Base-by-base conservation (phyloP, 441 rosid genomes). In the Mallotus repandus region DNA sequence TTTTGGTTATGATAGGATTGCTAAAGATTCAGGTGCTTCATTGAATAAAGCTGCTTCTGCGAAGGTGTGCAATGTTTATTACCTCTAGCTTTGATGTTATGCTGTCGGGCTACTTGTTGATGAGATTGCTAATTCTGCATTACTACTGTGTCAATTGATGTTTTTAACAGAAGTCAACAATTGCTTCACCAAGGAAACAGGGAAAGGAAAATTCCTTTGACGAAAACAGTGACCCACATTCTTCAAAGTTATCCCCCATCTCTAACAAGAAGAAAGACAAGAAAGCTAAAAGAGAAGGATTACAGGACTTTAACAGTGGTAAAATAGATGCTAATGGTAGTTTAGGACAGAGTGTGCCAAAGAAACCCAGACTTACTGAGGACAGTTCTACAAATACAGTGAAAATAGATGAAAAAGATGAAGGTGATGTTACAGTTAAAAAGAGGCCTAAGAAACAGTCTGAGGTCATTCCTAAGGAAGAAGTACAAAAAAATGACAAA, bases 161-260 rank as follows among this genome's bases (percentile, higher is more conserved):
- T n/a, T 77, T 74, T 48, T 68, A 67, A 53, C 82, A 84, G 87
- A 86, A 79, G 41, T 50, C 66, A 53, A 32, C 45, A 32, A 62
- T 77, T 63, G 72, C 72, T 70, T 83, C 84, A 35, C 84, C 77
- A 2, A 76, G 76, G 63, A 90, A 84, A 69, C 72, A 21, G 16
- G 91, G 92, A 13, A 89, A 88, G 79, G 94, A 91, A 69, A 87
- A 91, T 77, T 82, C 91, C 64, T 73, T 83, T 48, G 81, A 80
- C 68, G 82, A 77, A 74, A 81, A 63, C 10, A 43, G 46, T 69
- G 74, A 84, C 60, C 55, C 78, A 59, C 65, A 77, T 61, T 56
- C 67, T 72, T 76, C 29, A 46, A 72, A 80, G 55, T 54, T 54
- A 74, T 38, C 60, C 21, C 71, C 65, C 8, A 58, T 61, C 18